Evolutionary conservation across 2,329 filamentous ascomycete genomes (phyloP).

Genomic region (Xylariaceae sp.): DNA sequence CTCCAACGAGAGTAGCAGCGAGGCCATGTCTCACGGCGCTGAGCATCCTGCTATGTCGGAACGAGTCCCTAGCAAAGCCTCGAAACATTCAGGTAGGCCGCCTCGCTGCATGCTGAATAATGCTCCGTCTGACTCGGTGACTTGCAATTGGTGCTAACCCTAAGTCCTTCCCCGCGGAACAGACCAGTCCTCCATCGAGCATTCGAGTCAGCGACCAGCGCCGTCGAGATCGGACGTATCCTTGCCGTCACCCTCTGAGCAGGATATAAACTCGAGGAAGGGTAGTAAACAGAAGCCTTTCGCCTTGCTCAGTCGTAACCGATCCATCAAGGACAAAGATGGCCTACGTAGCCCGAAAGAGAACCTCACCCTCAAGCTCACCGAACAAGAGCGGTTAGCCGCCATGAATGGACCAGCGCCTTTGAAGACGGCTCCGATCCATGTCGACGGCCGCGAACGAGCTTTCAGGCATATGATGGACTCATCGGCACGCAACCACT

Average conservation of each 20-base stretch:
- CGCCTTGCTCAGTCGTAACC: constrained; percentile 42
- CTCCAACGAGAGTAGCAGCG: constrained; percentile 16
- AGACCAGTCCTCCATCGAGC: constrained; percentile 25
- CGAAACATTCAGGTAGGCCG: constrained; percentile 24
- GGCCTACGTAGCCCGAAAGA: constrained; percentile 28
- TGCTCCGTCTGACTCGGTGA: neutral
- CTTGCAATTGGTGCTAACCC: constrained; percentile 12
- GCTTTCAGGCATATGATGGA: constrained; percentile 61
- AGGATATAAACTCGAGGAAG: constrained; percentile 35
- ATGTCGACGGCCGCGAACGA: constrained; percentile 48
- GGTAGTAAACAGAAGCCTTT: constrained; percentile 50
- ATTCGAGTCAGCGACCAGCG: constrained; percentile 30
- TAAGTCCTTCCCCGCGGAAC: constrained; percentile 10
- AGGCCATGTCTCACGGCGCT: constrained; percentile 21
- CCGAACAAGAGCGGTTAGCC: constrained; percentile 30
- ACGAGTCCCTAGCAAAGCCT: constrained; percentile 21
- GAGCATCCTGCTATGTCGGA: constrained; percentile 22
- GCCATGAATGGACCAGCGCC: constrained; percentile 30
- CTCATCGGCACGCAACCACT: constrained; percentile 60
- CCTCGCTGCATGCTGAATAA: no score
- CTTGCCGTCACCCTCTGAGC: constrained; percentile 40
- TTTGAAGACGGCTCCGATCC: constrained; percentile 55
- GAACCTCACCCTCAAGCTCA: constrained; percentile 21
- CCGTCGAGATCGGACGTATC: constrained; percentile 46
- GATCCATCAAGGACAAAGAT: constrained; percentile 41